These are phyloP conservation scores for Baudoinia panamericana DNA, from an alignment of 495 filamentous ascomycete genomes.

Conservation along the genomic window DNA sequence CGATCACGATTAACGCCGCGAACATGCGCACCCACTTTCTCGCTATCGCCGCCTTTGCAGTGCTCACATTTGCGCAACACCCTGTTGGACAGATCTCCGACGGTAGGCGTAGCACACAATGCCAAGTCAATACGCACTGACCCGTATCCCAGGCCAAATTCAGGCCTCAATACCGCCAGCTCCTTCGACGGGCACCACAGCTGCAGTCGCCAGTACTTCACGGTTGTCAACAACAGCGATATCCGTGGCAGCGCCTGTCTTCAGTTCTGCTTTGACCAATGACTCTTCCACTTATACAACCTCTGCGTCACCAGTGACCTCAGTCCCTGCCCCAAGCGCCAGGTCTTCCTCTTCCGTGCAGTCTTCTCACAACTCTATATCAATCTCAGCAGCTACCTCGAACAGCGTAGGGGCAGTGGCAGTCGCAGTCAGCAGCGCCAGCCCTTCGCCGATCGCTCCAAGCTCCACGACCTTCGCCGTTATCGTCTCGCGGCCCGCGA, in stretches of 20 bases:
- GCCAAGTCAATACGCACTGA: background rate
- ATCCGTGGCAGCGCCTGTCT: too few relatives aligned
- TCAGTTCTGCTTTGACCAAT: too few relatives aligned
- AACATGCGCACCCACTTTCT: constrained; percentile 16
- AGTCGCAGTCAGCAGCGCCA: too few relatives aligned
- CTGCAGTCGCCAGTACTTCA: background rate
- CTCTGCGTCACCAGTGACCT: background rate
- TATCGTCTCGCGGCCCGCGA: too few relatives aligned
- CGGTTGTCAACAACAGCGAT: background rate
- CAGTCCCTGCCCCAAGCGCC: background rate
- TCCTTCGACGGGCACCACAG: background rate
- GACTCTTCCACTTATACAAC: too few relatives aligned
- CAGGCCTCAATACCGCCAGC: constrained; percentile 1
- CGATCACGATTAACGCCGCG: background rate
- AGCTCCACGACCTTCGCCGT: too few relatives aligned
- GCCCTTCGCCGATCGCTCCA: too few relatives aligned
- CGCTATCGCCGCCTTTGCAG: constrained; percentile 12
- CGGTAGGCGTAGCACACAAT: constrained; percentile 3
- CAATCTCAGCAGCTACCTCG: too few relatives aligned
- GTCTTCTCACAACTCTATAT: too few relatives aligned
- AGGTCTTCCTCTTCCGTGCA: background rate
- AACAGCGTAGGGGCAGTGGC: too few relatives aligned
- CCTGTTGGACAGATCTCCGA: constrained; percentile 11
- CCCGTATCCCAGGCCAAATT: constrained; percentile 5
- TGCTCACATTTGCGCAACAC: background rate